Evolutionary conservation across 1,139 yeast species (phyloP), one percentile per base, ranked within the genome.

Genomic region (Lodderomyces pseudojiufengensis): DNA sequence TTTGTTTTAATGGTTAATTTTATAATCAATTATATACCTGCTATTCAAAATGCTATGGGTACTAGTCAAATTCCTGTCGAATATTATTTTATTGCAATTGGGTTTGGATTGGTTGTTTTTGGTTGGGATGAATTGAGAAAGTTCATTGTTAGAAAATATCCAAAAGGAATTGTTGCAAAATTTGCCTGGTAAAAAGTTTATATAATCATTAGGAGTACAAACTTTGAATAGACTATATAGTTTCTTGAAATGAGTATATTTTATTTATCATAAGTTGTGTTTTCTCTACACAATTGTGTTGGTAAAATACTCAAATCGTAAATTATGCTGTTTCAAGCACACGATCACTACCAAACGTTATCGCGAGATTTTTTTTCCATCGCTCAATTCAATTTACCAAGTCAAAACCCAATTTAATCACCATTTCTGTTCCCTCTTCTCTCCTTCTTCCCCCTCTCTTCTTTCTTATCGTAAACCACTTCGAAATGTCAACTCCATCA

Each of bases 1-100:
- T 49, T 70, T 42, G 69, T 71, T 1, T 46, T 74, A 21, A 62
- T 57, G 3, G 62, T 65, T 9, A 68, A 74, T 1, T 68, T 73
- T 46, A 55, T 73, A 41, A 59, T 73, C 52, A 69, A 69, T 43
- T 70, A 73, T 42, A 58, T 68, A 31, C 76, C 76, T 5, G 62
- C 63, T 31, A 55, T 73, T 37, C 73, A 71, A 41, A 43, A 37
- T 1, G 55, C 57, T 7, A 52, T 73, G 45, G 63, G 59, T 1
- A 60, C 76, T 1, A 55, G 60, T 1, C 49, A 55, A 9, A 67
- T 72, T 8, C 77, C 77, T 2, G 72, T 65, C n/a, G 71, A 69
- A 44, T 66, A 67, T 48, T 73, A 65, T 47, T 65, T 73, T 46
- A 61, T 72, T 36, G 72, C 78, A 1, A 32, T 72, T 26, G 76